Evolutionary conservation across 768 basidiomycete species (phyloP).

Genomic region (Daedalea quercina): DNA sequence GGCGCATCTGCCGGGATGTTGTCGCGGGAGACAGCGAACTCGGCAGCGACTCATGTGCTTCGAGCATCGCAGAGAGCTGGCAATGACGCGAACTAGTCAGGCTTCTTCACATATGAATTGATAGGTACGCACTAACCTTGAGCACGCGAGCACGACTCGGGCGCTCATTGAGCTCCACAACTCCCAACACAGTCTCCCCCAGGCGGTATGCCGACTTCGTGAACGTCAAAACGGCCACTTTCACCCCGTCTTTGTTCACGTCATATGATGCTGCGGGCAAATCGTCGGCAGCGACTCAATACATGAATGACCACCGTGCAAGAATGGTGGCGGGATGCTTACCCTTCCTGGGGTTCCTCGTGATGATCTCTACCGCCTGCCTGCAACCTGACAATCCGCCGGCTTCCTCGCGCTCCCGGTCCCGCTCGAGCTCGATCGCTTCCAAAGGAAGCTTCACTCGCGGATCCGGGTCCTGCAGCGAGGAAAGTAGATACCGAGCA

Average conservation of each 20-base stretch:
- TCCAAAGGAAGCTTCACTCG: slow-evolving; percentile 15
- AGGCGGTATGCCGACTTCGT: slow-evolving; percentile 87
- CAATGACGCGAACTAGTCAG: neutral
- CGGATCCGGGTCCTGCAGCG: slow-evolving; percentile 27
- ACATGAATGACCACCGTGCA: neutral
- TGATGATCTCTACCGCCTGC: slow-evolving; percentile 87
- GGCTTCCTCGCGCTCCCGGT: slow-evolving; percentile 27
- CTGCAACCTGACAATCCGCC: slow-evolving; percentile 48
- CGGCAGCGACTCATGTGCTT: slow-evolving; percentile 83
- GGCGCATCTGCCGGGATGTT: slow-evolving; percentile 47
- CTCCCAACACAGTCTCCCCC: slow-evolving; percentile 87
- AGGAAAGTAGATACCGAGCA: slow-evolving; percentile 42
- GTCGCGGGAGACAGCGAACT: slow-evolving; percentile 44
- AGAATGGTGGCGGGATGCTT: slow-evolving; percentile 15
- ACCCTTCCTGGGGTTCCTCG: slow-evolving; percentile 88
- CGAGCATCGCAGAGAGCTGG: slow-evolving; percentile 83
- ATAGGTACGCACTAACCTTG: slow-evolving; percentile 44
- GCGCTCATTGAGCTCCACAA: slow-evolving; percentile 80
- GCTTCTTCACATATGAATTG: neutral
- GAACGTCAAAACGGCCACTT: slow-evolving; percentile 87
- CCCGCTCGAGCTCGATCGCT: slow-evolving; percentile 15
- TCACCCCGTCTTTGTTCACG: slow-evolving; percentile 87
- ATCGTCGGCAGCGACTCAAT: slow-evolving; percentile 1
- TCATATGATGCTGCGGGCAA: slow-evolving; percentile 74
- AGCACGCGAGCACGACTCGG: slow-evolving; percentile 69